Evolutionary conservation across 2,329 filamentous ascomycete species (phyloP), one percentile per base, ranked within the genome.

Genomic region (Phoma sp.): DNA sequence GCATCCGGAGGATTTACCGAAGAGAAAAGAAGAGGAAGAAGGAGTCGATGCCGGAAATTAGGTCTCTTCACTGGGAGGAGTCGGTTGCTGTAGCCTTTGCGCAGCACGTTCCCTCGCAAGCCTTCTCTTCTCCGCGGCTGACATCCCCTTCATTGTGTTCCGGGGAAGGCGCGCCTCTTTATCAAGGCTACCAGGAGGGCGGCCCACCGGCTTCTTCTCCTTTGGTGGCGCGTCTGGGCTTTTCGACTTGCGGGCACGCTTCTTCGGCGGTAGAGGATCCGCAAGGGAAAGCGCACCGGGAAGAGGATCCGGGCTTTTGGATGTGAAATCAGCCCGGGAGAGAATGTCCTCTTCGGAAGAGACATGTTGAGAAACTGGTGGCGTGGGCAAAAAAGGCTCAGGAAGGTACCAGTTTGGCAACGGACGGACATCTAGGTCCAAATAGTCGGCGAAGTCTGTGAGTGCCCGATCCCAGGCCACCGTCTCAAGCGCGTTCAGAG

Each of bases 1-100:
- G 31, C 67, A 73, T 59, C 68, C 69, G 2, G 58, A 68, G 32
- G 69, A 73, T 44, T 33, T 74, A 41, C 70, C 69, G 6, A 62
- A 35, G 35, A 64, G 73, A 63, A 57, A 47, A 25, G 33, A 52
- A n/a, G 21, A 39, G n/a, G 19, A 33, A 32, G 29, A 40, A 13
- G 13, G 29, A 31, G 13, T 22, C 4, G 9, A 9, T 19, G 15
- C 10, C 29, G 31, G 36, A 41, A n/a, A 46, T 17, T 32, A 13
- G 8, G 29, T n/a, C 15, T n/a, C 25, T 24, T 24, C 9, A 2
- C 19, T 6, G 15, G 25, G 41, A 51, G 27, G 21, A 3, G 15
- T n/a, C 15, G 33, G 13, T 19, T 29, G 22, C 35, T 40, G 35
- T 31, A 44, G 19, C 17, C n/a, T 35, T 17, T 35, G 32, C 6